phyloP scores from a whole-genome alignment of 306 rosid species.

The Alnus rubra region DNA sequence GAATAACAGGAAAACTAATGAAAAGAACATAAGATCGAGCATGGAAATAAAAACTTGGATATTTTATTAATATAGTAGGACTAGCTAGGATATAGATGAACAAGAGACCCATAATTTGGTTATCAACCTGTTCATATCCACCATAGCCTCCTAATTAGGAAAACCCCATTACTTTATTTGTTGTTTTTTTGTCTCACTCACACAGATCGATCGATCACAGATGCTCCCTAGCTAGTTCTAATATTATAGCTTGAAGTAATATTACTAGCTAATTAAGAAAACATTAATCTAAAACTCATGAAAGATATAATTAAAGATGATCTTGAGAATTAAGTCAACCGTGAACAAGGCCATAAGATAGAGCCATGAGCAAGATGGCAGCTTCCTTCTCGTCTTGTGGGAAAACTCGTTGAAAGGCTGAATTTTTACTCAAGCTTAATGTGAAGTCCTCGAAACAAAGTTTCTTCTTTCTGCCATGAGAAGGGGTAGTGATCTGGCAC shows the following conservation, averaged over 20 bases:
- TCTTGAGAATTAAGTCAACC: conserved; percentile 44
- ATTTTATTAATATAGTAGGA: conserved; percentile 24
- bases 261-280: neutral
- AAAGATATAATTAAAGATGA: neutral
- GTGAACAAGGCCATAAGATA: conserved; percentile 86
- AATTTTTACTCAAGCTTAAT: conserved; percentile 52
- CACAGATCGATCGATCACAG: conserved; percentile 2
- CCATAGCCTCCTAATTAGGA: conserved; percentile 22
- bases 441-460: conserved; percentile 64
- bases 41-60: conserved; percentile 7
- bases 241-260: no score
- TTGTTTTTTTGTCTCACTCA: conserved; percentile 13
- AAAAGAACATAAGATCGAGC: neutral
- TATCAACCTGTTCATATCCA: conserved; percentile 41
- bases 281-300: conserved; percentile 22
- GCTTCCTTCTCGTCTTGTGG: conserved; percentile 99
- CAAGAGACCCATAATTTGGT: conserved; percentile 38
- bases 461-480: conserved; percentile 39
- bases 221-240: conserved; percentile 15
- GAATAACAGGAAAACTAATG: neutral
- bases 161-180: conserved; percentile 16
- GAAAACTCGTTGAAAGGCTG: conserved; percentile 67
- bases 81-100: conserved; percentile 7
- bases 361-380: conserved; percentile 87
- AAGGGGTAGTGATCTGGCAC: conserved; percentile 26